A percentile compares a stretch with the other conserved stretches of the same genome.
phyloP scores from a whole-genome alignment of 306 rosid genomes.

The Trifolium repens region DNA sequence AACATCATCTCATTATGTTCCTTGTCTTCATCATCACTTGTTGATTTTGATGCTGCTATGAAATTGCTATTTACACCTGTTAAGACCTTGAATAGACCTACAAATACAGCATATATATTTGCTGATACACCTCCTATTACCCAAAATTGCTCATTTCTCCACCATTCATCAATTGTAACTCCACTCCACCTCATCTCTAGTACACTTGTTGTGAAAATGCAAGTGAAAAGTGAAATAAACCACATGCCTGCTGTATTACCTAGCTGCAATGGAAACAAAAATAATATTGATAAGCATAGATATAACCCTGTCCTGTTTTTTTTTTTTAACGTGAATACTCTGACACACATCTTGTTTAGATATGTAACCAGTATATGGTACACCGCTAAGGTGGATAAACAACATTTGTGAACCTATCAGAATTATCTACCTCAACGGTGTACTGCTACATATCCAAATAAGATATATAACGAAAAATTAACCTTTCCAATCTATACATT shows the following conservation, averaged over 20 bases:
- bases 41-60: conserved; percentile 53
- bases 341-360: no score
- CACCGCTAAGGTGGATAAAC: no score
- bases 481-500: no score
- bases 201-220: conserved; percentile 59
- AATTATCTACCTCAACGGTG: no score
- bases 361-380: no score
- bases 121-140: conserved; percentile 76
- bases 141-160: conserved; percentile 89
- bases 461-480: no score
- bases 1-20: conserved; percentile 43
- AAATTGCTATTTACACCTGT: conserved; percentile 67
- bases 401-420: no score
- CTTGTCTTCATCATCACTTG: conserved; percentile 18
- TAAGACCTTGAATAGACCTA: conserved; percentile 64
- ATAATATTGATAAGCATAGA: background rate
- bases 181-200: conserved; percentile 86
- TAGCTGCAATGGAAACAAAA: conserved; percentile 52
- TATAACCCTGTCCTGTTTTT: no score
- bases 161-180: conserved; percentile 70
- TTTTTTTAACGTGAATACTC: no score
- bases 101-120: conserved; percentile 61
- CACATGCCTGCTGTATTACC: conserved; percentile 61
- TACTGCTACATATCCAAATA: no score
- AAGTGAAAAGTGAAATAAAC: conserved; percentile 71